A percentile compares a stretch with the other conserved stretches of the same genome.
Conservation (phyloP, 768 basidiomycete species). For the Rhodotorula kratochvilovae region DNA sequence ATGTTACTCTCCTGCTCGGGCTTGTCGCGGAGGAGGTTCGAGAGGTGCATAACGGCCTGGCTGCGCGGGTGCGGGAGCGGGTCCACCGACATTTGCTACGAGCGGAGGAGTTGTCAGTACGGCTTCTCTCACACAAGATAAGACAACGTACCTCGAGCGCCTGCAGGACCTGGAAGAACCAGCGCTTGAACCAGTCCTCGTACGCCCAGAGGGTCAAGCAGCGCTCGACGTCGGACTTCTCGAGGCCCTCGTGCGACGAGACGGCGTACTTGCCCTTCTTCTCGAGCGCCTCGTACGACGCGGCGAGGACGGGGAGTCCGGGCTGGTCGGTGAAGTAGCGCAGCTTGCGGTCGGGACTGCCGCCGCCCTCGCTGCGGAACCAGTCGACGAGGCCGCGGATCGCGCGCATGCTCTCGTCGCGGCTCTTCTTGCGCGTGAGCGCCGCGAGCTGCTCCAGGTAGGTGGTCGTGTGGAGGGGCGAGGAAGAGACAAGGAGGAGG, state of each 20-base stretch:
- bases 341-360: constrained; percentile 56
- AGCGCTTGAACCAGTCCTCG: constrained; percentile 97
- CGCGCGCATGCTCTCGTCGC: constrained; percentile 89
- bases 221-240: constrained; percentile 42
- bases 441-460: constrained; percentile 40
- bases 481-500: constrained; percentile 70
- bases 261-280: constrained; percentile 51
- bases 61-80: constrained; percentile 81
- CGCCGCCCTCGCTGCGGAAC: constrained; percentile 81
- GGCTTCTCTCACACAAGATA: not conserved
- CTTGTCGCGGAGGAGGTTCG: constrained; percentile 74
- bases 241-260: constrained; percentile 57
- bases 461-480: constrained; percentile 38
- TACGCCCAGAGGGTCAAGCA: constrained; percentile 80
- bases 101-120: constrained; percentile 3
- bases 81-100: constrained; percentile 72
- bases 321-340: constrained; percentile 60
- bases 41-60: constrained; percentile 71
- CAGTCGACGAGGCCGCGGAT: constrained; percentile 89
- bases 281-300: constrained; percentile 22
- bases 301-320: constrained; percentile 47
- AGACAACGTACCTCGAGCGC: constrained; percentile 65
- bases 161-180: constrained; percentile 85
- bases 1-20: constrained; percentile 98
- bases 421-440: constrained; percentile 56